Evolutionary conservation across 306 rosid genomes (phyloP).

Genomic region (Cucumis cinereus): DNA sequence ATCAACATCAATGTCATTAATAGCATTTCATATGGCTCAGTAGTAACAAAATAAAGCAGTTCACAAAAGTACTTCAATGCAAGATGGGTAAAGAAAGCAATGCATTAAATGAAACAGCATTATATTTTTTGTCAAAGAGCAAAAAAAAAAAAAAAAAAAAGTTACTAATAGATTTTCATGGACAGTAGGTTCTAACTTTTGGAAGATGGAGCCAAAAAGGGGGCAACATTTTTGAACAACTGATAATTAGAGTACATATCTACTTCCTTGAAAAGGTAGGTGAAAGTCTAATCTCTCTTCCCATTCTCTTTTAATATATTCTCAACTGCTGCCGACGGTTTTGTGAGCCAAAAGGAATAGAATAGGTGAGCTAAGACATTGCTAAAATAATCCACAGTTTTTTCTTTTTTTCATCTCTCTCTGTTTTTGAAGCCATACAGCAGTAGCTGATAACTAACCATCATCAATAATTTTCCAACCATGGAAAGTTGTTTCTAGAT

Average conservation of each 20-base stretch:
- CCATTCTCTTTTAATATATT: constrained; percentile 2
- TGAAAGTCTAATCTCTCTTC: background rate
- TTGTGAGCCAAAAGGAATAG: background rate
- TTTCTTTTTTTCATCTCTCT: background rate
- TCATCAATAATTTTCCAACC: background rate
- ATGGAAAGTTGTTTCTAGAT: background rate
- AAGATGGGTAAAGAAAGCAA: constrained; percentile 1
- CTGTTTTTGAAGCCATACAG: background rate
- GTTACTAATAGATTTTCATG: background rate
- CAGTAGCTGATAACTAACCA: background rate
- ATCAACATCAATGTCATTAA: background rate
- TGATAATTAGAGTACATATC: constrained; percentile 1
- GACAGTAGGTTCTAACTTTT: background rate
- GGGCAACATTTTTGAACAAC: background rate
- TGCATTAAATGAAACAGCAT: background rate
- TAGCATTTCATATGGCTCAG: background rate
- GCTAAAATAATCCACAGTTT: constrained; percentile 4
- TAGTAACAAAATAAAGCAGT: background rate
- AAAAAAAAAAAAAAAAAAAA: too few species aligned
- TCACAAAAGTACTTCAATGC: background rate
- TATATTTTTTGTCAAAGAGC: background rate
- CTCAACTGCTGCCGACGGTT: constrained; percentile 5
- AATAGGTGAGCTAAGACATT: background rate
- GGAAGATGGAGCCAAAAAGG: background rate
- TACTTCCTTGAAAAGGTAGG: constrained; percentile 5